Percentiles rank a stretch among this genome's conserved stretches.
These are phyloP conservation scores for Salix purpurea DNA, from an alignment of 345 rosid genomes.

Conservation along the genomic window DNA sequence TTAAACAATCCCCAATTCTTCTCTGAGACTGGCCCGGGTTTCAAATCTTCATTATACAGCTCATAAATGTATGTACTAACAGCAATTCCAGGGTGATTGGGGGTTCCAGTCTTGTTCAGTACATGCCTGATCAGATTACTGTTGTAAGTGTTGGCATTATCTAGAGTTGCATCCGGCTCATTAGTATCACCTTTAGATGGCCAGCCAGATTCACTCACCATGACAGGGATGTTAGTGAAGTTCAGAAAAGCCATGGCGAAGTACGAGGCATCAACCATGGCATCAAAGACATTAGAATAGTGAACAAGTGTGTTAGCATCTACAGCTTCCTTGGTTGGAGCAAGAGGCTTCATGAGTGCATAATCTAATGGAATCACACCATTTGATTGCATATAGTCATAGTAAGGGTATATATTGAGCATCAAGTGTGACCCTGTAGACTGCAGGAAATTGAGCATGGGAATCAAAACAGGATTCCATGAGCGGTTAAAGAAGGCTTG, in stretches of 20 bases:
- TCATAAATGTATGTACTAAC: conserved; percentile 86
- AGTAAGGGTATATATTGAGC: conserved; percentile 93
- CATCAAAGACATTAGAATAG: conserved; percentile 92
- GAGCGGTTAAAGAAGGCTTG: conserved; percentile 96
- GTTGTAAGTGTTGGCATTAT: conserved; percentile 90
- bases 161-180: conserved; percentile 72
- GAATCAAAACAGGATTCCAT: conserved; percentile 81
- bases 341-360: conserved; percentile 88
- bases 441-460: conserved; percentile 79
- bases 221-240: conserved; percentile 70
- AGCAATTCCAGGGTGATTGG: conserved; percentile 78
- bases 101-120: conserved; percentile 85
- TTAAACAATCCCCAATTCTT: conserved; percentile 93
- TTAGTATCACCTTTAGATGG: conserved; percentile 82
- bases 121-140: conserved; percentile 90
- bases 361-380: conserved; percentile 82
- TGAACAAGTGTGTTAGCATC: conserved; percentile 93
- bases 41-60: conserved; percentile 86
- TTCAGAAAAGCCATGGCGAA: conserved; percentile 82
- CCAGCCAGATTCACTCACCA: conserved; percentile 94
- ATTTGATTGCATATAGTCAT: conserved; percentile 78
- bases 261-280: conserved; percentile 84
- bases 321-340: conserved; percentile 90
- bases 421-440: conserved; percentile 72
- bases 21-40: conserved; percentile 73